Evolutionary conservation across 2,329 filamentous ascomycete genomes (phyloP), one percentile per base, ranked within the genome.

Genomic region (Sporothrix inflata): DNA sequence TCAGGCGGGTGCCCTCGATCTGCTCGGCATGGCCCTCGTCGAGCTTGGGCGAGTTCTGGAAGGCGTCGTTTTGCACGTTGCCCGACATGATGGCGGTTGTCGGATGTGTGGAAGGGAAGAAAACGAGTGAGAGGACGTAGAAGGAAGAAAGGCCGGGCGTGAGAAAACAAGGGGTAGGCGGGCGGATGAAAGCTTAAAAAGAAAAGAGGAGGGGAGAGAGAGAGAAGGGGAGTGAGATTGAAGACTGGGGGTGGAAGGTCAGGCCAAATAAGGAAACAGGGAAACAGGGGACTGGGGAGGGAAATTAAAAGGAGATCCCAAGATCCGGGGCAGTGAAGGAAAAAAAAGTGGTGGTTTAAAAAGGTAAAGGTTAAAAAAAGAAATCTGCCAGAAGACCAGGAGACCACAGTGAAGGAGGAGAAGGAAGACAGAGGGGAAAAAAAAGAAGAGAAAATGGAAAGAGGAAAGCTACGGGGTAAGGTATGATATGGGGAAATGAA

Each of bases 401-500:
- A 57, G 60, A 65, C 60, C 60, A 65, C 12, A 30, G 51, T 27
- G 11, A 34, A 69, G 21, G 63, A 66, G n/a, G 24, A 30, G 40
- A 47, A 68, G 63, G 19, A 27, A 47, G 24, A 49, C 45, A 65
- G 55, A 67, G 24, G 47, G 30, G 61, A 53, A 65, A 24, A 72
- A 45, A 57, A 42, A 21, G 19, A 40, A 42, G 42, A 47, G 12
- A 42, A 55, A 71, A 42, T 42, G 34, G 19, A 60, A 49, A 53
- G 30, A 38, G 30, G 34, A 55, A n/a, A 57, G 51, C 61, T 45
- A 67, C 49, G 61, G 63, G 70, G 61, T 42, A 57, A 69, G 51
- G 45, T 42, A 40, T 55, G 30, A 49, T 69, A 57, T 55, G 49
- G 66, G 30, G 66, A 68, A 68, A 69, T 55, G 49, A 69, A 11